Base-by-base conservation (phyloP, 306 rosid genomes). In the Vicia sativa region DNA sequence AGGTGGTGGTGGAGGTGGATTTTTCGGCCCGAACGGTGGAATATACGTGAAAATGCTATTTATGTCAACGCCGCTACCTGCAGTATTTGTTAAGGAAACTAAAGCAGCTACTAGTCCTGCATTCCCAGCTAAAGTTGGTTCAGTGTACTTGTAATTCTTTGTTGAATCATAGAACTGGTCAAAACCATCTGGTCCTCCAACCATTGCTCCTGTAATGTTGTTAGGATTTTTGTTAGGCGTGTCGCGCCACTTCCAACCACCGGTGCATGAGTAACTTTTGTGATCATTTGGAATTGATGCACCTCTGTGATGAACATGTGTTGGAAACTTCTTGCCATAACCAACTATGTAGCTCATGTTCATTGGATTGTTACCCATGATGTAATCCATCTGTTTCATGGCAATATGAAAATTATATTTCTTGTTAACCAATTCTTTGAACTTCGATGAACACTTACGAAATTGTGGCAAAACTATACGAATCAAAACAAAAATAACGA, bases 91-190 rank as follows among this genome's bases (percentile, higher is more conserved):
- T n/a, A 85, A 71, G 29, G 95, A 83, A 61, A 67, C 71, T 53
- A 85, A 81, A 12, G 95, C 95, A 59, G 91, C 87, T 67, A 88
- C 91, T 10, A 88, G 74, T 13, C 84, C 91, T 19, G 95, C 91
- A 67, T 88, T 88, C 59, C 91, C 88, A 0, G 88, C 89, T 0
- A 88, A 13, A 29, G 84, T 85, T 41, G 95, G 89, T 53, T 88
- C 91, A 0, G 90, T 85, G 71, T 62, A 69, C 49, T 68, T 81
- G 35, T 57, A 57, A 50, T 67, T 76, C 3, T 7, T 67, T 58
- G 89, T 84, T 0, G 73, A 70, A 48, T 88, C 95, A 5, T 28
- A 77, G 58, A 85, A 88, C 18, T 63, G 68, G 53, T 88, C 91
- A 5, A 72, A 73, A 59, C 37, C 59, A 38, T 88, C 77, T 0